These are phyloP conservation scores for Aspergillus campestris DNA, from an alignment of 495 filamentous ascomycete species.

Conservation along the genomic window DNA sequence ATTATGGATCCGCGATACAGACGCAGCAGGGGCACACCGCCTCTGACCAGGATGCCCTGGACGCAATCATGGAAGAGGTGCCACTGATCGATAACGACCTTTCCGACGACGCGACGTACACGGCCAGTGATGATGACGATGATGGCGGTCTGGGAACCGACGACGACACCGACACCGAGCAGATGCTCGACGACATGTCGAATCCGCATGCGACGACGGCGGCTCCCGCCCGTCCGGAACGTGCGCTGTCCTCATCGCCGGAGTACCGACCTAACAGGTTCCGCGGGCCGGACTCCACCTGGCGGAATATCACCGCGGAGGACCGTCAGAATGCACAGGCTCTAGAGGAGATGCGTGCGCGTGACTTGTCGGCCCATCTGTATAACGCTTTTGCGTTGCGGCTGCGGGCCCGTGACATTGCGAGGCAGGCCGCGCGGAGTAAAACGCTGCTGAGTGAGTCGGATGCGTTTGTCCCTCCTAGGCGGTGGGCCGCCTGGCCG, in stretches of 20 bases:
- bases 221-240: not conserved
- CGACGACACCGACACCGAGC: not conserved
- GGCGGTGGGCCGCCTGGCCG: conserved; percentile 74
- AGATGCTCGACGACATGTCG: not conserved
- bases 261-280: conserved; percentile 43
- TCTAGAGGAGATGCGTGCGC: conserved; percentile 45
- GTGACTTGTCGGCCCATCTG: conserved; percentile 65
- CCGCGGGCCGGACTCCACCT: conserved; percentile 48
- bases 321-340: conserved; percentile 52
- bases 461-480: conserved; percentile 28
- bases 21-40: conserved; percentile 1
- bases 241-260: conserved; percentile 7
- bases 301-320: conserved; percentile 46
- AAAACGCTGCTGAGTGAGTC: conserved; percentile 18
- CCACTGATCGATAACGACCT: conserved; percentile 11
- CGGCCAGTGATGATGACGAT: conserved; percentile 15
- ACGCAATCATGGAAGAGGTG: conserved; percentile 17
- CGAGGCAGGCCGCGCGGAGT: conserved; percentile 17
- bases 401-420: conserved; percentile 22
- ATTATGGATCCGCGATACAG: conserved; percentile 2
- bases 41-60: conserved; percentile 13
- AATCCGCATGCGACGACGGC: no score
- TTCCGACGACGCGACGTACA: conserved; percentile 20
- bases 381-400: conserved; percentile 65
- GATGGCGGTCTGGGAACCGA: conserved; percentile 7